Conservation (phyloP, 2,329 filamentous ascomycete species). For the Nothopassalora personata region DNA sequence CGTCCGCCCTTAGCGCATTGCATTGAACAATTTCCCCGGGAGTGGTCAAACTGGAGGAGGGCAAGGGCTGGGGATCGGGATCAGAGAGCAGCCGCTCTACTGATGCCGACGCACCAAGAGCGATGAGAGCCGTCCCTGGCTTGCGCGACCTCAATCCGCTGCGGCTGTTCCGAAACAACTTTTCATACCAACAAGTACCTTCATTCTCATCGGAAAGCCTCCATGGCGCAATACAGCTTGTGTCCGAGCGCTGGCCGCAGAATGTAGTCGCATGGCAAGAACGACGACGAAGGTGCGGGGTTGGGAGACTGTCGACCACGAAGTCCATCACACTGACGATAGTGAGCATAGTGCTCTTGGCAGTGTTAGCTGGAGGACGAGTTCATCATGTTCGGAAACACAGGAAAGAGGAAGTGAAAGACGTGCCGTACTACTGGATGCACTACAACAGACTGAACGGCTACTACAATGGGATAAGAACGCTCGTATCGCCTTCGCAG, state of each 20-base stretch:
- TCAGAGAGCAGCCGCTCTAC: slow-evolving; percentile 24
- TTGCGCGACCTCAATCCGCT: slow-evolving; percentile 42
- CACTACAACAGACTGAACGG: slow-evolving; percentile 41
- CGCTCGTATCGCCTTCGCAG: slow-evolving; percentile 39
- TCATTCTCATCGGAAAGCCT: slow-evolving; percentile 34
- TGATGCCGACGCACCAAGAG: slow-evolving; percentile 18
- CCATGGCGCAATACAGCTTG: slow-evolving; percentile 23
- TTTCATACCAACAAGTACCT: slow-evolving; percentile 44
- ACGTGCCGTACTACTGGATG: slow-evolving; percentile 42
- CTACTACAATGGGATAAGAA: slow-evolving; percentile 46
- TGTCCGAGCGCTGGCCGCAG: slow-evolving; percentile 17
- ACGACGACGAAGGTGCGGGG: slow-evolving; percentile 17
- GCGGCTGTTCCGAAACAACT: slow-evolving; percentile 40
- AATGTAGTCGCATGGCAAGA: slow-evolving; percentile 35
- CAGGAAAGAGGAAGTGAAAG: slow-evolving; percentile 20
- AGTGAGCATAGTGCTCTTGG: slow-evolving; percentile 35
- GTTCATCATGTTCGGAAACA: slow-evolving; percentile 28
- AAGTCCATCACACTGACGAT: slow-evolving; percentile 39
- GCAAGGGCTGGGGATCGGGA: slow-evolving; percentile 19
- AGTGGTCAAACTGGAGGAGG: slow-evolving; percentile 20
- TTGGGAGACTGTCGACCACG: slow-evolving; percentile 36
- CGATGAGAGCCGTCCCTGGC: slow-evolving; percentile 25
- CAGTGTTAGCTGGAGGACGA: slow-evolving; percentile 40
- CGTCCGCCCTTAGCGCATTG: background rate
- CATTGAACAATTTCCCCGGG: background rate